phyloP scores from a whole-genome alignment of 1,139 yeast species.

The Yamadazyma songkhlaensis region DNA sequence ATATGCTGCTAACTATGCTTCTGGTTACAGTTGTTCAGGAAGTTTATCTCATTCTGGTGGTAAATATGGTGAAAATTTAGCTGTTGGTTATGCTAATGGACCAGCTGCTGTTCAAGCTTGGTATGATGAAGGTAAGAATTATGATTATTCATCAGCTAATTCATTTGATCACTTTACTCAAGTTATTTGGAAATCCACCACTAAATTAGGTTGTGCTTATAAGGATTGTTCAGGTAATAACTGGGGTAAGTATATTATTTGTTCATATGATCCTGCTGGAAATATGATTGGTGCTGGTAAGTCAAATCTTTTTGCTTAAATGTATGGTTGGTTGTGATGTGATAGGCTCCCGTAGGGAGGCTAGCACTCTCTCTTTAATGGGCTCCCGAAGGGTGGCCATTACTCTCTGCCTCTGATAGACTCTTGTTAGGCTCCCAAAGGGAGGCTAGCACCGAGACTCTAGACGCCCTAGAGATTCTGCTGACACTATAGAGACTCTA shows the following conservation, averaged over 20 bases:
- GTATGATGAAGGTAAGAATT: conserved; percentile 68
- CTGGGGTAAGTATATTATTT: conserved; percentile 51
- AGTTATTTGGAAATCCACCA: conserved; percentile 72
- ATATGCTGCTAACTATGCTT: conserved; percentile 69
- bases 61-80: conserved; percentile 83
- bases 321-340: too few species aligned
- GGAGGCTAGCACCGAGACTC: too few species aligned
- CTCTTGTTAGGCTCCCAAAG: not conserved
- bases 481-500: too few species aligned
- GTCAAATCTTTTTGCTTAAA: conserved; percentile 14
- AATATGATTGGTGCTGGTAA: conserved; percentile 47
- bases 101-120: conserved; percentile 72
- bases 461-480: too few species aligned
- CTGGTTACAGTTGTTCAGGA: conserved; percentile 67
- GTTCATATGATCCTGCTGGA: conserved; percentile 54
- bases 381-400: too few species aligned
- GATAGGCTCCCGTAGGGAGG: too few species aligned
- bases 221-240: conserved; percentile 45
- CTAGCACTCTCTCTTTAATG: not conserved
- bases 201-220: conserved; percentile 73
- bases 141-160: conserved; percentile 44
- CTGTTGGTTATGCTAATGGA: conserved; percentile 57
- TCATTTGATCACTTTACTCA: conserved; percentile 75
- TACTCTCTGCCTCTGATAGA: not conserved
- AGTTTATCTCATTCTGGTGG: conserved; percentile 71